Evolutionary conservation across 106 monocot genomes (phyloP).

Genomic region (Allium cepa): DNA sequence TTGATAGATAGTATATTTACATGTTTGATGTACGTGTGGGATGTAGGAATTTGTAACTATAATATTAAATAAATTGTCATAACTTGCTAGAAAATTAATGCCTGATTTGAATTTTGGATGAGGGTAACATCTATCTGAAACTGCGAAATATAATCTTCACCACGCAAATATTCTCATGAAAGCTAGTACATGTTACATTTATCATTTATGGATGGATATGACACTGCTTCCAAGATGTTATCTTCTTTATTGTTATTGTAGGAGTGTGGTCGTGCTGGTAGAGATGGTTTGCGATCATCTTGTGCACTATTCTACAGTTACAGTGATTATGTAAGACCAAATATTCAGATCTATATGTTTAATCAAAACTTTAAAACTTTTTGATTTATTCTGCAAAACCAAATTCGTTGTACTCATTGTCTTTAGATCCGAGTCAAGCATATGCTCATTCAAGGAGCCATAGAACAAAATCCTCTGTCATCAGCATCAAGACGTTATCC

Average conservation of each 20-base stretch:
- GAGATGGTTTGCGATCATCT: constrained; percentile 83
- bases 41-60: no score
- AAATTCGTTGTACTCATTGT: not conserved
- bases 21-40: no score
- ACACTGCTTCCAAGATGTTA: not conserved
- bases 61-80: no score
- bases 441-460: constrained; percentile 87
- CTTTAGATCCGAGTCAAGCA: constrained; percentile 87
- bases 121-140: no score
- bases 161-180: no score
- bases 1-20: no score
- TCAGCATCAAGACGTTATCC: constrained; percentile 24
- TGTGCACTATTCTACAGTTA: constrained; percentile 90
- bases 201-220: not conserved
- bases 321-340: constrained; percentile 79
- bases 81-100: no score
- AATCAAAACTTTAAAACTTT: not conserved
- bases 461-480: constrained; percentile 55
- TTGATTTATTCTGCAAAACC: not conserved
- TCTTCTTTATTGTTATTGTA: constrained; percentile 14
- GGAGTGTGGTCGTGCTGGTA: constrained; percentile 99
- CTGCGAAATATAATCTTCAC: no score
- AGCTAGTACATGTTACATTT: no score
- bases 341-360: not conserved
- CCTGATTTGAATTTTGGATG: not conserved